Percentiles rank a stretch among this genome's conserved stretches.
These are phyloP conservation scores for Dryas octopetala DNA, from an alignment of 306 rosid genomes.

Conservation along the genomic window DNA sequence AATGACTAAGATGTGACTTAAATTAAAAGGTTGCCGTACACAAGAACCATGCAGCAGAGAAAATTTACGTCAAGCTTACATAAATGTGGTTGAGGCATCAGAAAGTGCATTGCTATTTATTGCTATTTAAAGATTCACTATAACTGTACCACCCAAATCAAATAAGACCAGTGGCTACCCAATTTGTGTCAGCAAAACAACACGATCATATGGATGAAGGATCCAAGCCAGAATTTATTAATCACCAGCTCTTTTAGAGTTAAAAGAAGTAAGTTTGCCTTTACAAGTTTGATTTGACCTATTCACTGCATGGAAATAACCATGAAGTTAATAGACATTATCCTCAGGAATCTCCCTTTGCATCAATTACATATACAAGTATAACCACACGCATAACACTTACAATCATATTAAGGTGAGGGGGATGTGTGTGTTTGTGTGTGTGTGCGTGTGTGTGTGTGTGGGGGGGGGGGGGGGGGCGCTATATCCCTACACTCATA, in stretches of 20 bases:
- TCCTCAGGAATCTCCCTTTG: neutral
- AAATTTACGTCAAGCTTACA: no score
- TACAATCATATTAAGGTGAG: neutral
- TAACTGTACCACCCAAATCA: neutral
- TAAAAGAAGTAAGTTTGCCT: neutral
- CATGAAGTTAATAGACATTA: neutral
- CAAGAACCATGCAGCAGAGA: neutral
- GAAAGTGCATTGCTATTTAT: conserved; percentile 3
- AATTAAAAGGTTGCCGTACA: neutral
- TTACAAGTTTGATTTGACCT: neutral
- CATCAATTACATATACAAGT: neutral
- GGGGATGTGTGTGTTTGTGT: neutral
- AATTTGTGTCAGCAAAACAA: no score
- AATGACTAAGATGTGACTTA: neutral
- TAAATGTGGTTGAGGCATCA: neutral
- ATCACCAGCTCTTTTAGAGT: neutral
- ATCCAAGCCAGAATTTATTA: neutral
- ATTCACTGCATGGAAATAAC: neutral
- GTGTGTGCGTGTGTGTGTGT: no score
- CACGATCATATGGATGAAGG: neutral
- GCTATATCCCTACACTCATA: neutral
- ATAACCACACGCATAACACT: neutral
- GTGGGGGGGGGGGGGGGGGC: no score
- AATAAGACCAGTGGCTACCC: neutral
- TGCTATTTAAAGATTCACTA: neutral